Conservation (phyloP, 2,329 filamentous ascomycete species). For the Metarhizium robertsii region DNA sequence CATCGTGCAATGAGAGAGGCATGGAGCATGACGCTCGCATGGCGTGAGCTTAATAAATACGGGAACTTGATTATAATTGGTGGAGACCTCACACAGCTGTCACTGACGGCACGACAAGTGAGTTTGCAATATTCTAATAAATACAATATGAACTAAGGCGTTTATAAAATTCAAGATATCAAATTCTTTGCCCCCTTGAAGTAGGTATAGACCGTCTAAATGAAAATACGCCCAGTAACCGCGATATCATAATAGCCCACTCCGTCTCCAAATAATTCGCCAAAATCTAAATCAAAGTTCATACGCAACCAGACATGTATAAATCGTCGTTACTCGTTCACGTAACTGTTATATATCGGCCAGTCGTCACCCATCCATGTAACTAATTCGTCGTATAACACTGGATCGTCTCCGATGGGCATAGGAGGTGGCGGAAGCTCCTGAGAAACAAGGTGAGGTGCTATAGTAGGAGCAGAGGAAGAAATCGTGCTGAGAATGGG, state of each 20-base stretch:
- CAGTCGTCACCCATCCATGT: conserved; percentile 29
- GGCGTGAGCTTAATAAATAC: neutral
- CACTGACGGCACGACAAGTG: too few relatives aligned
- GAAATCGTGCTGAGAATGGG: conserved; percentile 11
- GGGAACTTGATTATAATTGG: neutral
- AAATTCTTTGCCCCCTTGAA: neutral
- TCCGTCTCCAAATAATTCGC: too few relatives aligned
- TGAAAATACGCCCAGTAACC: neutral
- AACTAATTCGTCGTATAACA: conserved; percentile 25
- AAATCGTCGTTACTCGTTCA: neutral
- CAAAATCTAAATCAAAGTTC: too few relatives aligned
- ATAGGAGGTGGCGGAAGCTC: conserved; percentile 15
- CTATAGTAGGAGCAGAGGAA: conserved; percentile 10
- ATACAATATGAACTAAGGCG: neutral
- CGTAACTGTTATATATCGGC: conserved; percentile 16
- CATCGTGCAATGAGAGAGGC: neutral
- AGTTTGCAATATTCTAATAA: neutral
- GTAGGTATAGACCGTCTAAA: neutral
- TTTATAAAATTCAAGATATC: neutral
- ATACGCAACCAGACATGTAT: too few relatives aligned
- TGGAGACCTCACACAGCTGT: neutral
- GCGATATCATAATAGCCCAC: too few relatives aligned
- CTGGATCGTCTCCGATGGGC: conserved; percentile 20
- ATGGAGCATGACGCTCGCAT: neutral
- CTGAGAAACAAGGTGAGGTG: conserved; percentile 13